These are phyloP conservation scores for Trifolium subterraneum DNA, from an alignment of 306 rosid genomes.

Conservation along the genomic window DNA sequence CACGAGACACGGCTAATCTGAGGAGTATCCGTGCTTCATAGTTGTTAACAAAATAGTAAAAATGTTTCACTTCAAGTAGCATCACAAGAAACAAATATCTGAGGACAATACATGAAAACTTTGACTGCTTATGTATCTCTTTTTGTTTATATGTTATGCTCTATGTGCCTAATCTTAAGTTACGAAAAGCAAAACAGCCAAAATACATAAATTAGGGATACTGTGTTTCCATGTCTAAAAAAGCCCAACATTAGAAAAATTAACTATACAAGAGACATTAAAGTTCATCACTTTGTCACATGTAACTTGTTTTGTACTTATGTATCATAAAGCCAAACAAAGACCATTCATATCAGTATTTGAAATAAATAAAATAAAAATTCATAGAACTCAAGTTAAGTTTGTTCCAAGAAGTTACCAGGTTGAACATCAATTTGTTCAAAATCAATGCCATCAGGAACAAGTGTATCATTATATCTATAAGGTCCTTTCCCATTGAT, in stretches of 20 bases:
- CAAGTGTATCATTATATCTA: conserved; percentile 82
- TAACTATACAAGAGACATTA: background rate
- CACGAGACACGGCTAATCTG: no score
- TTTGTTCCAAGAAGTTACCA: conserved; percentile 51
- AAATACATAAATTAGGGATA: conserved; percentile 20
- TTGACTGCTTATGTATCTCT: background rate
- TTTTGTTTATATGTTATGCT: background rate
- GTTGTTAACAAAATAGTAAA: no score
- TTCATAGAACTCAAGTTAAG: conserved; percentile 17
- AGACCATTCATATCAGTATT: background rate
- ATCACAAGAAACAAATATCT: conserved; percentile 4
- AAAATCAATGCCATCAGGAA: conserved; percentile 77
- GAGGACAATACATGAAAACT: background rate
- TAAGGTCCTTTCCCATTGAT: conserved; percentile 97
- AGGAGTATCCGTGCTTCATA: no score
- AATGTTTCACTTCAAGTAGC: conserved; percentile 8
- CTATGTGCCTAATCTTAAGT: conserved; percentile 14
- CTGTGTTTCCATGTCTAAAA: conserved; percentile 6
- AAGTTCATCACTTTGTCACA: conserved; percentile 25
- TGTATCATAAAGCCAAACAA: conserved; percentile 16
- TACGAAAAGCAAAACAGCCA: conserved; percentile 4
- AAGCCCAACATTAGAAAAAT: conserved; percentile 7
- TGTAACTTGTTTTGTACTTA: background rate
- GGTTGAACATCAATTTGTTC: conserved; percentile 80
- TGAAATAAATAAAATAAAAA: background rate